Evolutionary conservation across 768 basidiomycete genomes (phyloP).

Genomic region (Galerina marginata): DNA sequence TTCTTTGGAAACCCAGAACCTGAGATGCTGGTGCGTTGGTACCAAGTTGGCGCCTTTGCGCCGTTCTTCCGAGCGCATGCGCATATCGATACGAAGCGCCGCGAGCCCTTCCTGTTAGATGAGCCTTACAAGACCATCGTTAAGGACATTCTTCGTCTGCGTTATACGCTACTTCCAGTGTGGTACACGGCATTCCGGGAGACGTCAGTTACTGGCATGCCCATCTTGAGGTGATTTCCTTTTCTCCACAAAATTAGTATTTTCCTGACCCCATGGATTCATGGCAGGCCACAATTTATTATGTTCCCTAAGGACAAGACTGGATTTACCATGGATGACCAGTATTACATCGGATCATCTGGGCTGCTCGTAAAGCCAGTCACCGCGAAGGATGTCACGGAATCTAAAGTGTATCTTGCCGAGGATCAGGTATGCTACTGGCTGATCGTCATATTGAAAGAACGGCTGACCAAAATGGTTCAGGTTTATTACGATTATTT

Average conservation of each 20-base stretch:
- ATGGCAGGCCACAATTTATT: slow-evolving; percentile 88
- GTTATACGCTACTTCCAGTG: slow-evolving; percentile 87
- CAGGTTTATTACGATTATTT: slow-evolving; percentile 97
- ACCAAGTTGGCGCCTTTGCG: slow-evolving; percentile 91
- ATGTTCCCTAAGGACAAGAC: slow-evolving; percentile 87
- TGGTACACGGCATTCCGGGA: slow-evolving; percentile 99
- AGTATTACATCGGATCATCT: slow-evolving; percentile 89
- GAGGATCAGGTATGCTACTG: slow-evolving; percentile 70
- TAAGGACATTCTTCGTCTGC: slow-evolving; percentile 75
- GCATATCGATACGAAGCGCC: slow-evolving; percentile 96
- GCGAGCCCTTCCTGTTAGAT: slow-evolving; percentile 92
- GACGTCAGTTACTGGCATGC: slow-evolving; percentile 78
- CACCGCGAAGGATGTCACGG: slow-evolving; percentile 70
- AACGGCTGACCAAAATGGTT: background rate
- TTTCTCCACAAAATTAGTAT: background rate
- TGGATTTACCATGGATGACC: slow-evolving; percentile 92
- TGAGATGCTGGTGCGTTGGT: slow-evolving; percentile 97
- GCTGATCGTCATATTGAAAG: slow-evolving; percentile 4
- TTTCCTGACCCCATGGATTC: background rate
- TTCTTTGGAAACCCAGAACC: slow-evolving; percentile 97
- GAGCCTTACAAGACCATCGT: slow-evolving; percentile 89
- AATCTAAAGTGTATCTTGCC: slow-evolving; percentile 80
- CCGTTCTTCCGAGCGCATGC: slow-evolving; percentile 99
- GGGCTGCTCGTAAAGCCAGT: slow-evolving; percentile 94
- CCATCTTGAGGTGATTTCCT: slow-evolving; percentile 73